phyloP scores from a whole-genome alignment of 2,329 filamentous ascomycete species.

The Fusarium camptoceras region DNA sequence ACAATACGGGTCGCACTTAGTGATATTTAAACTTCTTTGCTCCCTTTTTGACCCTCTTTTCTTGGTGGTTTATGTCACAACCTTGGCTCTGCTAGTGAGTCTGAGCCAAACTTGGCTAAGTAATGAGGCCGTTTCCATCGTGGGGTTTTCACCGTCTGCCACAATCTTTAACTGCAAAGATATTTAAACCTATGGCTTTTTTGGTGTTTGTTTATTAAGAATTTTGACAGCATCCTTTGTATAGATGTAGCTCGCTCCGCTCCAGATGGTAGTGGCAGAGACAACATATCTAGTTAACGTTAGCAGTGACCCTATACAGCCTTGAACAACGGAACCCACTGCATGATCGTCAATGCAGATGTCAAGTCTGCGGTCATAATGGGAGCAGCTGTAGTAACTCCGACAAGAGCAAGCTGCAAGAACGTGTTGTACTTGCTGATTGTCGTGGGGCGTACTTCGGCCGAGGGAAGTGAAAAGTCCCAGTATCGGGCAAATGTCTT shows the following conservation, averaged over 20 bases:
- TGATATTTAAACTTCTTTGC: not conserved
- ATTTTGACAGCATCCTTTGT: constrained; percentile 94
- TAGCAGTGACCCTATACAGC: not conserved
- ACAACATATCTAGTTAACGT: constrained; percentile 76
- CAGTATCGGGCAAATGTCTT: constrained; percentile 95
- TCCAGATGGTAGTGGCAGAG: constrained; percentile 91
- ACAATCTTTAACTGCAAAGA: not conserved
- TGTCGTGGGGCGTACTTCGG: constrained; percentile 84
- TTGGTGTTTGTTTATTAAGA: constrained; percentile 57
- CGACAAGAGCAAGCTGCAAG: constrained; percentile 87
- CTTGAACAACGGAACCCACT: constrained; percentile 61
- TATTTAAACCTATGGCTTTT: constrained; percentile 28
- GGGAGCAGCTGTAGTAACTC: constrained; percentile 83
- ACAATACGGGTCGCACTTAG: constrained; percentile 11
- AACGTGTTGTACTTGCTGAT: constrained; percentile 96
- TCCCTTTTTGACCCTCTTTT: not conserved
- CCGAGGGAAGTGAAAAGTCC: constrained; percentile 93
- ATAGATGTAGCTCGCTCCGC: constrained; percentile 90
- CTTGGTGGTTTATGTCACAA: not conserved
- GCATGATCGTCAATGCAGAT: constrained; percentile 68
- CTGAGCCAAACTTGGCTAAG: constrained; percentile 5
- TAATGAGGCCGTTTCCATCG: not conserved
- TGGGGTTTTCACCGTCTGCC: constrained; percentile 4
- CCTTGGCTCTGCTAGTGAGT: not conserved
- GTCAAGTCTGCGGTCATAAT: constrained; percentile 72